Evolutionary conservation across 148 eudicot genomes (phyloP).

Genomic region (Vaccinium vitisidaea): DNA sequence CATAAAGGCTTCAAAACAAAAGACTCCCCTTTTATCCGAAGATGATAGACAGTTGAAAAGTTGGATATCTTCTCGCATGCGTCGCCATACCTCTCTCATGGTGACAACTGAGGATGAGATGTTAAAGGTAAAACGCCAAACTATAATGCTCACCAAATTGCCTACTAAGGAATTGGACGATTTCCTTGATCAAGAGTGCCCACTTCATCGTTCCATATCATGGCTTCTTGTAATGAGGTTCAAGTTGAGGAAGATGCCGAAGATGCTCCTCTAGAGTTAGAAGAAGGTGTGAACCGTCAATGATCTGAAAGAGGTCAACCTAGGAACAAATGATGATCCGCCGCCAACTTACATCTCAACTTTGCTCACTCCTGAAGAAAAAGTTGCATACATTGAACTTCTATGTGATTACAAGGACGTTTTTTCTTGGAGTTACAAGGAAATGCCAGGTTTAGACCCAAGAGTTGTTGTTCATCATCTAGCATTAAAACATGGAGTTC

Average conservation of each 20-base stretch:
- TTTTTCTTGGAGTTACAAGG: neutral
- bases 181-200: neutral
- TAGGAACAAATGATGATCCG: too few species aligned
- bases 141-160: neutral
- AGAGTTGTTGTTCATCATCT: too few species aligned
- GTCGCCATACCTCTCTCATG: neutral
- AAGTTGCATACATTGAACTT: too few species aligned
- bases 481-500: too few species aligned
- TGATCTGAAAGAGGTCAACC: too few species aligned
- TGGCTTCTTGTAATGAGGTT: neutral
- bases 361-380: too few species aligned
- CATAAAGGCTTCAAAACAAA: too few species aligned
- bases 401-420: neutral
- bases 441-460: neutral
- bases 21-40: neutral
- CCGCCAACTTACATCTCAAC: too few species aligned
- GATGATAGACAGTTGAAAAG: too few species aligned
- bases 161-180: neutral
- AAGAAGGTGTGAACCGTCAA: too few species aligned
- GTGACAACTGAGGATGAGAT: neutral
- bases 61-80: neutral
- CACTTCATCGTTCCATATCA: neutral
- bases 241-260: neutral
- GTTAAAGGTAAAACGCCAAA: neutral
- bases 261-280: neutral